A percentile compares a stretch with the other conserved stretches of the same genome.
These are phyloP conservation scores for Penicillium pulvis DNA, from an alignment of 495 filamentous ascomycete genomes.

Conservation along the genomic window DNA sequence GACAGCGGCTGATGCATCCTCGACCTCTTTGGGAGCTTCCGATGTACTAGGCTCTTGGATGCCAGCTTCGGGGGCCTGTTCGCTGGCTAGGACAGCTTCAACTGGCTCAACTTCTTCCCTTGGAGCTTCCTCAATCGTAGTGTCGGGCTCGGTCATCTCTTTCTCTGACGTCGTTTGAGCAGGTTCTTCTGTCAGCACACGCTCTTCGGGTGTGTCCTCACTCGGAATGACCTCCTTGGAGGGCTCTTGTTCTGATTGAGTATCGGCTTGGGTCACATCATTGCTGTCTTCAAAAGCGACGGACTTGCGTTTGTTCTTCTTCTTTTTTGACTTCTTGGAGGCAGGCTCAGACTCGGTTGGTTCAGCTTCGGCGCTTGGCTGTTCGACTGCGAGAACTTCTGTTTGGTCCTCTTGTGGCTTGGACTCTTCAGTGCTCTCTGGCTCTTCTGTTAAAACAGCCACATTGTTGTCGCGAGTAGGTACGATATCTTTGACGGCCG, in stretches of 20 bases:
- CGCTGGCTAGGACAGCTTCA: neutral
- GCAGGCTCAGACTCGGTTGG: conserved; percentile 25
- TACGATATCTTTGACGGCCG: neutral
- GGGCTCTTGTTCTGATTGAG: neutral
- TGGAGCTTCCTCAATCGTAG: neutral
- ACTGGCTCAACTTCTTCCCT: neutral
- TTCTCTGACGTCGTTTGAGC: neutral
- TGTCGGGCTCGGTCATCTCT: conserved; percentile 1
- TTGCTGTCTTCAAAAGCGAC: conserved; percentile 12
- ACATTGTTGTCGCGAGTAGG: too few relatives aligned
- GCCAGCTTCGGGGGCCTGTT: neutral
- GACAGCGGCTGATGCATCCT: neutral
- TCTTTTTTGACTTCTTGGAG: conserved; percentile 37
- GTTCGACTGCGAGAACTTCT: neutral
- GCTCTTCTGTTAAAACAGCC: neutral
- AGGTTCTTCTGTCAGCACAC: neutral
- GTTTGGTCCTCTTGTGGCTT: conserved; percentile 5
- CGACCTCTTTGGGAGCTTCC: neutral
- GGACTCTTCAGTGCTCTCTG: conserved; percentile 6
- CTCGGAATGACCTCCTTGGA: neutral
- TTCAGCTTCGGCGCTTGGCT: conserved; percentile 9
- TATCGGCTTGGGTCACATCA: neutral
- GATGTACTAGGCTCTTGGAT: conserved; percentile 1
- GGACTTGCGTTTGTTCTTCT: conserved; percentile 36
- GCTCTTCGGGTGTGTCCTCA: neutral